phyloP scores from a whole-genome alignment of 345 rosid genomes.

The Eucalyptus pauciflora region DNA sequence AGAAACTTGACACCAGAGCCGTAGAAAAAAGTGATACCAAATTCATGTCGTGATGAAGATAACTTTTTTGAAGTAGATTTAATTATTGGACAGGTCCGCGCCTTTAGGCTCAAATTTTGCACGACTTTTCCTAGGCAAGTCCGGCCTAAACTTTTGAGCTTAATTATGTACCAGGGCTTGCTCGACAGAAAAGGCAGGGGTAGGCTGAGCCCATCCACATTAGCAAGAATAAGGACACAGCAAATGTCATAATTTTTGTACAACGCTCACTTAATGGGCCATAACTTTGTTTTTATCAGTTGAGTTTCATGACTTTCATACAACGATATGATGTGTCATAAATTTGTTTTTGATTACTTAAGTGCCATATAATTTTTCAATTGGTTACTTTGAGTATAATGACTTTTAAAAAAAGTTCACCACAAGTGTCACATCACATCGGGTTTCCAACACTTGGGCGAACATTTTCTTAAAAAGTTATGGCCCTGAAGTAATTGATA shows the following conservation, averaged over 20 bases:
- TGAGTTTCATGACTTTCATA: neutral
- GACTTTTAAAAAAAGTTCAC: neutral
- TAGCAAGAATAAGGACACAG: neutral
- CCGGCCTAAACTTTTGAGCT: neutral
- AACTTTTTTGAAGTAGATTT: neutral
- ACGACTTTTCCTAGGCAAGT: neutral
- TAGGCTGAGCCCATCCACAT: neutral
- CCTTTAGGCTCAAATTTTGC: neutral
- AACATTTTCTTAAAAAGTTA: neutral
- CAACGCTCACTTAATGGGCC: accelerated
- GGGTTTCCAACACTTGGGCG: neutral
- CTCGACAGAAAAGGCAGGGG: neutral
- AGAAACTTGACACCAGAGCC: neutral
- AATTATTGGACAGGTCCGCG: neutral
- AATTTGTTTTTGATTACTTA: neutral
- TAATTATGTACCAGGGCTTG: neutral
- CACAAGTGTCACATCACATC: neutral
- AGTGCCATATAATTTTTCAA: neutral
- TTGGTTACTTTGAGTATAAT: neutral
- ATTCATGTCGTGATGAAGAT: neutral
- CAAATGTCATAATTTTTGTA: accelerated
- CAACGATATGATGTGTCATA: neutral
- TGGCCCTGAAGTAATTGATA: accelerated
- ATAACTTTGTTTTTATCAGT: neutral
- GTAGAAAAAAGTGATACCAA: neutral